Percentiles rank a stretch among this genome's conserved stretches.
These are phyloP conservation scores for Chlamydomonas schloesseri DNA, from an alignment of 139 green algal genomes.

Conservation along the genomic window DNA sequence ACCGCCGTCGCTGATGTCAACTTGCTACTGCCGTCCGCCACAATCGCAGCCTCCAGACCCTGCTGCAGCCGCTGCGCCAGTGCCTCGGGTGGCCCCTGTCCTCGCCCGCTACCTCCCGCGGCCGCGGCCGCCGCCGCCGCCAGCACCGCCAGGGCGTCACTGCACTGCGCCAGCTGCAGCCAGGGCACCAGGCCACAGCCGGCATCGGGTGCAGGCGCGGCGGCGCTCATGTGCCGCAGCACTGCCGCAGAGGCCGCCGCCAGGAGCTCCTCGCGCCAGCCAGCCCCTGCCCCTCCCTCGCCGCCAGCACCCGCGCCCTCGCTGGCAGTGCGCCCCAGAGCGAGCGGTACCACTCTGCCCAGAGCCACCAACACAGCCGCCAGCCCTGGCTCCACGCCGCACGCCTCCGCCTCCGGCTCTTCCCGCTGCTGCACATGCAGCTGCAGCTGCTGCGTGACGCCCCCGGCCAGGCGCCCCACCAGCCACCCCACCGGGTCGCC, in stretches of 20 bases:
- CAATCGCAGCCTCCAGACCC: neutral
- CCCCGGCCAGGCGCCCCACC: too few relatives aligned
- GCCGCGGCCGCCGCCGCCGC: too few relatives aligned
- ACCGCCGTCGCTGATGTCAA: neutral
- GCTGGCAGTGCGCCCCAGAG: neutral
- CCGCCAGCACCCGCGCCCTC: too few relatives aligned
- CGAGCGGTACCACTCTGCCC: neutral
- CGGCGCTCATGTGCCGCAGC: neutral
- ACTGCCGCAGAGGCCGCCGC: neutral
- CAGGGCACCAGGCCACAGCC: neutral
- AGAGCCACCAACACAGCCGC: neutral
- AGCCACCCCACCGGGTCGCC: too few relatives aligned
- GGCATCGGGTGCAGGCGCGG: too few relatives aligned
- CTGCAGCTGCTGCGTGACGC: neutral
- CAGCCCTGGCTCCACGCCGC: too few relatives aligned
- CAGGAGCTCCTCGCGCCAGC: neutral
- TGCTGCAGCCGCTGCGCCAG: neutral
- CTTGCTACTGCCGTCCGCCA: neutral
- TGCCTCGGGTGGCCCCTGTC: too few relatives aligned
- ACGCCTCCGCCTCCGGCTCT: neutral
- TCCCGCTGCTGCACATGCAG: neutral
- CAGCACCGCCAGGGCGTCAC: neutral
- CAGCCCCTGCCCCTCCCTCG: too few relatives aligned
- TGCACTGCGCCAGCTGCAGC: slow-evolving; percentile 1
- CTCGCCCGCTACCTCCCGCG: too few relatives aligned